phyloP scores from a whole-genome alignment of 768 basidiomycete species.

The Boletus insuetus region DNA sequence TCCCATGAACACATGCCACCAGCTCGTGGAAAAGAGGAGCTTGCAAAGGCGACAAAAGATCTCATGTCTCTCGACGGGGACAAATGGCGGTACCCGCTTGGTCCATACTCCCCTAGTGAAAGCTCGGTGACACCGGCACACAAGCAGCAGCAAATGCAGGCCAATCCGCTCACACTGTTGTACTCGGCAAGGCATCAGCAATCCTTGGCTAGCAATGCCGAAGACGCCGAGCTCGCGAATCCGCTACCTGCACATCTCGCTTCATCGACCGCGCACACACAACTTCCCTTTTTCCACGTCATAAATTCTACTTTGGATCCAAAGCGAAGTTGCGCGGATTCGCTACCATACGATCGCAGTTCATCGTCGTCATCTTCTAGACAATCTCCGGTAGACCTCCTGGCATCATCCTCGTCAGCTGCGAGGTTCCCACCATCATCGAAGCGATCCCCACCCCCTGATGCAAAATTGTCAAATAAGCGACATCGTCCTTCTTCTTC shows the following conservation, averaged over 20 bases:
- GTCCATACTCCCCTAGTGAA: slow-evolving; percentile 10
- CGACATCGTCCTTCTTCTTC: slow-evolving; percentile 29
- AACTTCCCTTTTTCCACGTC: slow-evolving; percentile 19
- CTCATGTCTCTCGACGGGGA: slow-evolving; percentile 68
- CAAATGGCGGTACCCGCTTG: slow-evolving; percentile 35
- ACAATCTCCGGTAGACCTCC: slow-evolving; percentile 21
- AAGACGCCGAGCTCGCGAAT: slow-evolving; percentile 2
- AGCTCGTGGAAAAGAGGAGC: slow-evolving; percentile 56
- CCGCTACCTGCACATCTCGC: slow-evolving; percentile 3
- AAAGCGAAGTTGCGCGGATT: slow-evolving; percentile 8
- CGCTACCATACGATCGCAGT: slow-evolving; percentile 11
- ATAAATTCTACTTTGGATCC: slow-evolving; percentile 8
- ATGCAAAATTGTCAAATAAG: slow-evolving; percentile 30
- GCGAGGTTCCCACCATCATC: slow-evolving; percentile 10
- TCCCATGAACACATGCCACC: slow-evolving; percentile 48
- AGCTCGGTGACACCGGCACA: slow-evolving; percentile 8
- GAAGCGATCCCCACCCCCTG: slow-evolving; percentile 28
- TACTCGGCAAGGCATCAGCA: slow-evolving; percentile 20
- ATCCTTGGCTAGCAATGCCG: slow-evolving; percentile 5
- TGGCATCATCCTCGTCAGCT: slow-evolving; percentile 14
- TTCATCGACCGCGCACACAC: slow-evolving; percentile 10
- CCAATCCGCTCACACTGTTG: slow-evolving; percentile 13
- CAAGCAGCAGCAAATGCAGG: slow-evolving; percentile 19
- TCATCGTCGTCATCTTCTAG: slow-evolving; percentile 31
- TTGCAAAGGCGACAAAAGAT: slow-evolving; percentile 79